A percentile compares a stretch with the other conserved stretches of the same genome.
Conservation (phyloP, 148 eudicot genomes). For the Selenicereus undatus region DNA sequence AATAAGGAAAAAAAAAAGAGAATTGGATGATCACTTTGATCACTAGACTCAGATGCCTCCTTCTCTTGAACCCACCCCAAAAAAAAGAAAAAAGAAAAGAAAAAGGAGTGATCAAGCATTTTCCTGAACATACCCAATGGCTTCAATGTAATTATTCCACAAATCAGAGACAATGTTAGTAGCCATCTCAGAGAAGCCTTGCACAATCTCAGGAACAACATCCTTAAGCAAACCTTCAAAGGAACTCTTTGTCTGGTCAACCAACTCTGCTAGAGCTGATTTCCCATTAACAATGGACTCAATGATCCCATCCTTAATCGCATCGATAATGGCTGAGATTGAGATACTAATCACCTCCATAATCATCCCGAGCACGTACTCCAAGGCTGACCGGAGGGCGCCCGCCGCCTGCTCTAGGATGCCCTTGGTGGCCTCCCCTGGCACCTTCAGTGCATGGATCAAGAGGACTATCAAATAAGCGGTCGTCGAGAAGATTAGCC, state of each 20-base stretch:
- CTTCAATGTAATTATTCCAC: slow-evolving; percentile 36
- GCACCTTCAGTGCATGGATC: slow-evolving; percentile 50
- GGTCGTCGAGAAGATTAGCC: slow-evolving; percentile 34
- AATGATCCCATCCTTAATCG: slow-evolving; percentile 36
- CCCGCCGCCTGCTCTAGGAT: slow-evolving; percentile 38
- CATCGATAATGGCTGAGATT: slow-evolving; percentile 31
- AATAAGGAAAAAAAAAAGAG: too few relatives aligned
- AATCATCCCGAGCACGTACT: slow-evolving; percentile 26
- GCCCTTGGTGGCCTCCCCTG: slow-evolving; percentile 41
- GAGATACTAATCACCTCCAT: slow-evolving; percentile 23
- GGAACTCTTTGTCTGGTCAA: slow-evolving; percentile 33
- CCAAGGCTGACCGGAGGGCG: slow-evolving; percentile 24
- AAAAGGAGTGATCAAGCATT: slow-evolving; percentile 26
- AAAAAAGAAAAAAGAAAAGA: not conserved
- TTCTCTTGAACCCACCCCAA: not conserved
- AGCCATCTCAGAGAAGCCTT: slow-evolving; percentile 42
- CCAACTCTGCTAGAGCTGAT: slow-evolving; percentile 24
- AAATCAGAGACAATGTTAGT: slow-evolving; percentile 33
- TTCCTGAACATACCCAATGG: slow-evolving; percentile 38
- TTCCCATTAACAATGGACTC: slow-evolving; percentile 29
- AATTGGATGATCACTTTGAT: not conserved
- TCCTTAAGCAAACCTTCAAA: slow-evolving; percentile 30
- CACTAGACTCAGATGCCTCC: not conserved
- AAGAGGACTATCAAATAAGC: slow-evolving; percentile 41
- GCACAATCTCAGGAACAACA: slow-evolving; percentile 40